Evolutionary conservation across 2,329 filamentous ascomycete genomes (phyloP), one percentile per base, ranked within the genome.

Genomic region (Penicillium sp.): DNA sequence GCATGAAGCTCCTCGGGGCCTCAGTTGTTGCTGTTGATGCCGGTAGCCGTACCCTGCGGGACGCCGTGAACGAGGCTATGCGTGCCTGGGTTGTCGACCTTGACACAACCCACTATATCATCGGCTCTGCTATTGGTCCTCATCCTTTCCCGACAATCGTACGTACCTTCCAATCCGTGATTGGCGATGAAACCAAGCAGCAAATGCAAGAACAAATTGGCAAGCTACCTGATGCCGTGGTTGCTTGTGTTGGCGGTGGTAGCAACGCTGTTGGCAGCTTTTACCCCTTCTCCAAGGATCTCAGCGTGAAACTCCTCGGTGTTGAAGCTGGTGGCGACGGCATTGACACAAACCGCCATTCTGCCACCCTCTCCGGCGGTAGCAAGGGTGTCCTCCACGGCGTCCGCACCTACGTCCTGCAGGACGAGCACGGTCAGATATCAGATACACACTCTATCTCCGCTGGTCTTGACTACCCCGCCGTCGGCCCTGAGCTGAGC

Each of bases 121-220:
- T 99, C 71, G 95, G 95, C 60, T 97, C 93, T 17, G 95, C 95
- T 49, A 99, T 99, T 70, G 95, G 95, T 0, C 95, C 95, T 52
- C 95, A 99, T 77, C 95, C 95, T 11, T 98, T 97, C 89, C 94
- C 94, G 1, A 97, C 92, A 60, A 97, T 98, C 66, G 94, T 98
- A 54, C 90, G 94, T 64, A 97, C 94, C 0, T 97, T 98, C 88
- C 94, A 98, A 81, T 95, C 91, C 5, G 91, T 99, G 65, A 99
- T 99, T 69, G 95, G 95, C 59, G 87, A 91, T 70, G 95, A 99
- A 83, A 97, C 95, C 49, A 97, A 95, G 83, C 81, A 89, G 70
- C 94, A 98, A 81, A 93, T 99, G 90, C 83, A 88, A 65, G 88
- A 90, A 75, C 88, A 91, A 77, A 88, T 90, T 52, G 92, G 92